Evolutionary conservation across 768 basidiomycete genomes (phyloP), one percentile per base, ranked within the genome.

Genomic region (Russula sp.): DNA sequence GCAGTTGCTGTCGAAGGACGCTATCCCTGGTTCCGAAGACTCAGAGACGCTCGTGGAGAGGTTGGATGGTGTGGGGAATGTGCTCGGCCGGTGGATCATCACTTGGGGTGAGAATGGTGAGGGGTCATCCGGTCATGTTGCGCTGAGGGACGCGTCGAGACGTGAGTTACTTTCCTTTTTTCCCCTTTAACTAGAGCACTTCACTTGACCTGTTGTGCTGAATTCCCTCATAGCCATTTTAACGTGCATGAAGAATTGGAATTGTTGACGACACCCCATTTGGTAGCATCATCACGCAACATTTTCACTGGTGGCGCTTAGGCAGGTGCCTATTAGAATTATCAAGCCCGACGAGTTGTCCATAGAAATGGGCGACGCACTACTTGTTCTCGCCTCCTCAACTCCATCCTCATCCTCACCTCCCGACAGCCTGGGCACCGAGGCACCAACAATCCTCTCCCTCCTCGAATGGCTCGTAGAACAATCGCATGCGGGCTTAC

Each of bases 41-140:
- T n/a, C n/a, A n/a, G n/a, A n/a, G n/a, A n/a, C n/a, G n/a, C n/a
- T n/a, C n/a, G n/a, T n/a, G n/a, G n/a, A n/a, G n/a, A n/a, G n/a
- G n/a, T n/a, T n/a, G n/a, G n/a, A n/a, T n/a, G n/a, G n/a, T n/a
- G n/a, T n/a, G n/a, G n/a, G n/a, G n/a, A n/a, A n/a, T n/a, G n/a
- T n/a, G n/a, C n/a, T n/a, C n/a, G 92, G 92, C 24, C 77, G 88
- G 55, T 92, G 91, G 92, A 76, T 90, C 13, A 90, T 93, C 1
- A 80, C 77, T 56, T 93, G n/a, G 91, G 90, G 84, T 18, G 81
- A 85, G 67, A 77, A 82, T 42, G 87, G 87, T 2, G 77, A 78
- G n/a, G 56, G 89, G 89, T n/a, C n/a, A n/a, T n/a, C n/a, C n/a
- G n/a, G 22, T 78, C 72, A 3, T 92, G 90, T 70, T 78, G 79